phyloP scores from a whole-genome alignment of 345 rosid genomes.

The Microthlaspi erraticum region DNA sequence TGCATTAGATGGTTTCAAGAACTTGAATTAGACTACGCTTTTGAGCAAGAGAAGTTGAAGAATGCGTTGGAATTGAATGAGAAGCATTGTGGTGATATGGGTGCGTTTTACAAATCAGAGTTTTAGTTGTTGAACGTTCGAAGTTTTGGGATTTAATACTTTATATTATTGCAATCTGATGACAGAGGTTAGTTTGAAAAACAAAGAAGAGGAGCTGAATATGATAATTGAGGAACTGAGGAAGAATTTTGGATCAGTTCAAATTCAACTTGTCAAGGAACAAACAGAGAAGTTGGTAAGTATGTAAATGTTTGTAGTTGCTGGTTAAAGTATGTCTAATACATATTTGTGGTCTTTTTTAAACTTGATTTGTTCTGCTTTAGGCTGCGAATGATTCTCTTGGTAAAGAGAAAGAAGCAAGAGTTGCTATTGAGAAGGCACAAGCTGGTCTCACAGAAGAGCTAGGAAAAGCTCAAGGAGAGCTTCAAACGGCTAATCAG shows the following conservation, averaged over 20 bases:
- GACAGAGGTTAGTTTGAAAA: conserved; percentile 68
- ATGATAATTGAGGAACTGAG: conserved; percentile 85
- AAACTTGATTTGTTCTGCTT: conserved; percentile 27
- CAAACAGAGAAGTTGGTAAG: conserved; percentile 89
- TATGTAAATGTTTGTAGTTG: conserved; percentile 40
- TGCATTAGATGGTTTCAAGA: conserved; percentile 99
- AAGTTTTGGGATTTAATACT: conserved; percentile 14
- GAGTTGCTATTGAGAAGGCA: conserved; percentile 67
- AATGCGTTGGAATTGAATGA: conserved; percentile 68
- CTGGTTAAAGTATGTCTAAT: conserved; percentile 1
- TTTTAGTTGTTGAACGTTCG: conserved; percentile 21
- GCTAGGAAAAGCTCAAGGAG: conserved; percentile 77
- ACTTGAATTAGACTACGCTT: conserved; percentile 78
- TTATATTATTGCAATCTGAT: conserved; percentile 37
- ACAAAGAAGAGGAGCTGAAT: conserved; percentile 91
- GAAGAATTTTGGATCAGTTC: conserved; percentile 73
- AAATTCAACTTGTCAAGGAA: conserved; percentile 80
- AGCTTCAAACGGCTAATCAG: conserved; percentile 89
- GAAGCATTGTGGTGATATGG: conserved; percentile 79
- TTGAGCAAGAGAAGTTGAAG: conserved; percentile 81
- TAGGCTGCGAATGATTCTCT: conserved; percentile 86
- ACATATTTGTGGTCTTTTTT: neutral
- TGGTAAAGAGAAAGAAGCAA: conserved; percentile 76
- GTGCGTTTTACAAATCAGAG: conserved; percentile 46
- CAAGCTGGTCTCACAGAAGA: conserved; percentile 80